Evolutionary conservation across 2,329 filamentous ascomycete species (phyloP).

Genomic region (Ophiostoma ips): DNA sequence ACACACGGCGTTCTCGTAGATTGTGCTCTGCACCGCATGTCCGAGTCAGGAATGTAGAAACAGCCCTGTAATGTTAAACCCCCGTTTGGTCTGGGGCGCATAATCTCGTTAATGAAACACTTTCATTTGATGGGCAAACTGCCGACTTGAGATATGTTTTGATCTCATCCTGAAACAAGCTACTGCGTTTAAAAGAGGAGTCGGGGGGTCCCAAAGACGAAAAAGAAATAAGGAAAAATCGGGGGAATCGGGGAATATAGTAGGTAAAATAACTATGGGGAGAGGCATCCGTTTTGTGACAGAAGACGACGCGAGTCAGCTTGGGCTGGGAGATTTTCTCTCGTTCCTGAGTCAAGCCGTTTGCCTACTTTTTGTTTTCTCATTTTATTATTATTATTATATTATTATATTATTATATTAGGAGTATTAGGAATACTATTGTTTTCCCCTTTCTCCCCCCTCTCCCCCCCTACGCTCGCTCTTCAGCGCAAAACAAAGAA

Average conservation of each 20-base stretch:
- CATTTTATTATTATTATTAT: too few species aligned
- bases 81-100: not conserved
- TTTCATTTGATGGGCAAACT: not conserved
- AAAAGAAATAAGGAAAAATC: not conserved
- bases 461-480: too few species aligned
- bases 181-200: not conserved
- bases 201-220: not conserved
- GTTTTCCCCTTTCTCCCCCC: too few species aligned
- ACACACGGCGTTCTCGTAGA: too few species aligned
- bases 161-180: slow-evolving; percentile 1
- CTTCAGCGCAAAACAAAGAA: too few species aligned
- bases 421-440: too few species aligned
- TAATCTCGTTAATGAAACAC: not conserved
- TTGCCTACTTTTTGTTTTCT: too few species aligned
- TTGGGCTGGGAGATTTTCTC: too few species aligned
- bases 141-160: not conserved
- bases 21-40: not conserved
- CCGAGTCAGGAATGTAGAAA: not conserved
- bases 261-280: not conserved
- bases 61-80: not conserved
- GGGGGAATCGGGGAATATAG: not conserved
- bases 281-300: too few species aligned
- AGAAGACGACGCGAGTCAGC: too few species aligned
- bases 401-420: too few species aligned
- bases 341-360: too few species aligned